Percentiles rank a stretch among this genome's conserved stretches.
These are phyloP conservation scores for Entomortierella parvispora DNA, from an alignment of 192 early-diverging fungal genomes.

Conservation along the genomic window DNA sequence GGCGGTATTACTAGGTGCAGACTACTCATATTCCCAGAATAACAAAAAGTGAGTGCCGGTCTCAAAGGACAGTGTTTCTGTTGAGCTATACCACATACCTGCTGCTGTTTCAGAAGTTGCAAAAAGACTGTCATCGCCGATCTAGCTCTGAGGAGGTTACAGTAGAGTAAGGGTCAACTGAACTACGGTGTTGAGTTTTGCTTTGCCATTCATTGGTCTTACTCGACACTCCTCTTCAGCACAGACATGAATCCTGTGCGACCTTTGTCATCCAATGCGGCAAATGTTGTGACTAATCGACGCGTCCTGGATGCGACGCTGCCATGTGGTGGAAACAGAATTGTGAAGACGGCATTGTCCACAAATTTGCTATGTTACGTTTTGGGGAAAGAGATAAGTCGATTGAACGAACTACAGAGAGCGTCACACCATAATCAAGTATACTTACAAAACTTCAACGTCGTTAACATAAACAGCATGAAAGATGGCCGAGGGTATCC, in stretches of 20 bases:
- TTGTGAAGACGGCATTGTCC: conserved; percentile 69
- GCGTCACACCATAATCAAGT: not conserved
- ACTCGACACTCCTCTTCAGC: conserved; percentile 76
- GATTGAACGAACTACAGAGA: not conserved
- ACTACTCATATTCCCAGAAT: too few species aligned
- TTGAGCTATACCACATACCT: too few species aligned
- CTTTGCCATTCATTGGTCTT: conserved; percentile 12
- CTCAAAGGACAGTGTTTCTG: not conserved
- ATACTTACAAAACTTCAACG: conserved; percentile 73
- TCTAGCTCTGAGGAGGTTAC: conserved; percentile 59
- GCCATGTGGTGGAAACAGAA: conserved; percentile 69
- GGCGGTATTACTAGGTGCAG: conserved; percentile 30
- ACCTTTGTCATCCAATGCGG: conserved; percentile 71
- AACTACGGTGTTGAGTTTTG: not conserved
- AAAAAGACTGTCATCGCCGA: conserved; percentile 68
- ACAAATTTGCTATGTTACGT: conserved; percentile 57
- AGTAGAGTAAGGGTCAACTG: not conserved
- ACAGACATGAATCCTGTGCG: conserved; percentile 80
- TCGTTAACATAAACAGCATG: conserved; percentile 90
- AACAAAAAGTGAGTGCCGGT: too few species aligned
- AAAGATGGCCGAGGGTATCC: conserved; percentile 87
- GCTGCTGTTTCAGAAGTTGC: conserved; percentile 70
- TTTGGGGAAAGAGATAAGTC: not conserved
- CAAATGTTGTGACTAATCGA: conserved; percentile 76
- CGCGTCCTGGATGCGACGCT: conserved; percentile 66